Percentiles rank a stretch among this genome's conserved stretches.
Evolutionary conservation across 2,329 filamentous ascomycete genomes (phyloP).

Genomic region (Ophiocordyceps camponoti-rufipedis): DNA sequence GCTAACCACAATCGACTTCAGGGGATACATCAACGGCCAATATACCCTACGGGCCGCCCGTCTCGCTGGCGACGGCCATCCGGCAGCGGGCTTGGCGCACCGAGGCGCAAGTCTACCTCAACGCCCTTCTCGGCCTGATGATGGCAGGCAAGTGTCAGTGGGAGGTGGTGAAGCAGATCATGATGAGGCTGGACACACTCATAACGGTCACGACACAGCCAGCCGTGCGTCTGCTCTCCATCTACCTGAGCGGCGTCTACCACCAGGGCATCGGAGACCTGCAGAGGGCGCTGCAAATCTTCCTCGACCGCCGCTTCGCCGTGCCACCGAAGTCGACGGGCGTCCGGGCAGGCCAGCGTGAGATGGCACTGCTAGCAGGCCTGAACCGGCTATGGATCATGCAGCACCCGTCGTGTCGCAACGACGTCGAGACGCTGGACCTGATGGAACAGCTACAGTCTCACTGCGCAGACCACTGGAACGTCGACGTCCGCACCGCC

Average conservation of each 20-base stretch:
- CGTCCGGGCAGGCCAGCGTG: conserved; percentile 34
- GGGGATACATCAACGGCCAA: conserved; percentile 17
- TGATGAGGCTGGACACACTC: conserved; percentile 32
- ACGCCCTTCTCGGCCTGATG: conserved; percentile 53
- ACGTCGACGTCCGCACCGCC: conserved; percentile 58
- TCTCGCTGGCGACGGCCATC: conserved; percentile 39
- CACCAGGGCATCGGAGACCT: conserved; percentile 62
- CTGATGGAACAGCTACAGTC: conserved; percentile 49
- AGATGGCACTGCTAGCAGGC: conserved; percentile 46
- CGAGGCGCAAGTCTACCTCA: conserved; percentile 48
- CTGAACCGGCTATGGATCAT: conserved; percentile 59
- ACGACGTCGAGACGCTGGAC: conserved; percentile 37
- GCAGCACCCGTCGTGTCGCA: conserved; percentile 38
- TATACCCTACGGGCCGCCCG: conserved; percentile 19
- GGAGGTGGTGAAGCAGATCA: conserved; percentile 38
- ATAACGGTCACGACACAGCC: conserved; percentile 20
- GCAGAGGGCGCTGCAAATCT: conserved; percentile 46
- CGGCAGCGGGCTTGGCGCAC: conserved; percentile 44
- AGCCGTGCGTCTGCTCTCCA: conserved; percentile 28
- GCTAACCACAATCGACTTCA: conserved; percentile 2
- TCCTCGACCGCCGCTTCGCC: conserved; percentile 40
- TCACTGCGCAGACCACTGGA: conserved; percentile 50
- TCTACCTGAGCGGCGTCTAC: conserved; percentile 61
- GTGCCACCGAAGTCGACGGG: conserved; percentile 18
- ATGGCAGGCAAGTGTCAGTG: conserved; percentile 55